Evolutionary conservation across 495 filamentous ascomycete species (phyloP).

Genomic region (Aspergillus sparsus): DNA sequence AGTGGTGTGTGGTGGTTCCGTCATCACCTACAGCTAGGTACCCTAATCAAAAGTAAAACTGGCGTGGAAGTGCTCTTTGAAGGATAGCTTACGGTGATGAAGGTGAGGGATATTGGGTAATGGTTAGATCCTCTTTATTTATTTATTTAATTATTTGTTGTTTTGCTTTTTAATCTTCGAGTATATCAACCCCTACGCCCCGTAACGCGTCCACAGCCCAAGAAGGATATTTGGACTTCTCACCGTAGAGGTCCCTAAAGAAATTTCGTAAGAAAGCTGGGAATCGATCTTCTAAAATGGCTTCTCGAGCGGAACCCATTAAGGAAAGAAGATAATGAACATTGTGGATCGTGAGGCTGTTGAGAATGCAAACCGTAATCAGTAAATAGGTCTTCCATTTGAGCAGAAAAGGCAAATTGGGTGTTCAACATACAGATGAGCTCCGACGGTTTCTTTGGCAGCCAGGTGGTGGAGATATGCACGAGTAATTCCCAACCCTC

Average conservation of each 20-base stretch:
- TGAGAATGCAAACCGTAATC: constrained; percentile 19
- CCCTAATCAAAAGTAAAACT: too few species aligned
- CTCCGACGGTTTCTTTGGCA: constrained; percentile 92
- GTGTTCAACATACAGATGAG: constrained; percentile 64
- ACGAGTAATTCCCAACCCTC: constrained; percentile 80
- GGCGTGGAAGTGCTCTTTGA: too few species aligned
- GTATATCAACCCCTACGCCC: constrained; percentile 82
- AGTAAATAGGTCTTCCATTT: background rate
- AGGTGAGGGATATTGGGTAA: too few species aligned
- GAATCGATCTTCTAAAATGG: constrained; percentile 81
- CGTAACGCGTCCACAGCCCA: constrained; percentile 87
- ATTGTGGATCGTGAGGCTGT: constrained; percentile 86
- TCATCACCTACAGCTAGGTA: too few species aligned
- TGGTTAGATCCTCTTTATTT: background rate
- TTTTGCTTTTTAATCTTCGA: constrained; percentile 35
- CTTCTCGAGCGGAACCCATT: constrained; percentile 71
- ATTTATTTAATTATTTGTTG: background rate
- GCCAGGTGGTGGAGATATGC: constrained; percentile 91
- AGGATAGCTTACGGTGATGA: too few species aligned
- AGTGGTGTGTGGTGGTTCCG: too few species aligned
- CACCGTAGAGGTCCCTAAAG: constrained; percentile 73
- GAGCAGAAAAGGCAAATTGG: background rate
- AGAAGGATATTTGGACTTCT: constrained; percentile 65
- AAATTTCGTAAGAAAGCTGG: constrained; percentile 77
- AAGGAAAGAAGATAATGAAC: constrained; percentile 84